Evolutionary conservation across 345 rosid genomes (phyloP), one percentile per base, ranked within the genome.

Genomic region (Alliaria petiolata): DNA sequence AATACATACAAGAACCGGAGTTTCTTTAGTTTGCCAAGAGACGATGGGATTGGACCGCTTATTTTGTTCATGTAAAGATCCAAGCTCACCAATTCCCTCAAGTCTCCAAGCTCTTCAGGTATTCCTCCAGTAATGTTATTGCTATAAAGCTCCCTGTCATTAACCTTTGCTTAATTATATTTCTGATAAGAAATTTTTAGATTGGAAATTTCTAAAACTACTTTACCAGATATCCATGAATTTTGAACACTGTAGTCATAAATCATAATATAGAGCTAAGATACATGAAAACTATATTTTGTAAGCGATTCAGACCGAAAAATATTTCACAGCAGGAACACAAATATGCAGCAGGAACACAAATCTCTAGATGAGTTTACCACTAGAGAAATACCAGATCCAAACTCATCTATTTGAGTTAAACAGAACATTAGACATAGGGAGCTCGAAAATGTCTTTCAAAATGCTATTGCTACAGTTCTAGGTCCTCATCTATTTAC

Each of bases 41-140:
- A 80, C 15, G 38, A 9, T 65, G 96, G 96, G 56, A 90, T 86
- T 2, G 5, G 58, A 38, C 93, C 91, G 22, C 0, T 60, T 81
- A 90, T 76, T 0, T 2, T 40, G 82, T 90, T 90, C 81, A 81
- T 62, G 81, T 83, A 87, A 76, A 90, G 90, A 83, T 90, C 96
- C 87, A 90, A 86, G 90, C 93, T 87, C 80, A 90, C 93, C 80
- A 90, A 73, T 66, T 72, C 80, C 50, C 76, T 76, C 87, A 90
- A 79, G 62, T 66, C 81, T 20, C 96, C 96, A 70, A 90, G 86
- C 81, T 90, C 91, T 13, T 85, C 89, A 7, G 93, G 93, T 70
- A 90, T 78, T 45, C 0, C 57, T 52, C 93, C 93, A 68, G 78
- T 81, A 42, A 90, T 78, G 77, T 82, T 80, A 78, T 87, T 90